phyloP scores from a whole-genome alignment of 2,329 filamentous ascomycete genomes.

The Exophiala lecanii-corni region DNA sequence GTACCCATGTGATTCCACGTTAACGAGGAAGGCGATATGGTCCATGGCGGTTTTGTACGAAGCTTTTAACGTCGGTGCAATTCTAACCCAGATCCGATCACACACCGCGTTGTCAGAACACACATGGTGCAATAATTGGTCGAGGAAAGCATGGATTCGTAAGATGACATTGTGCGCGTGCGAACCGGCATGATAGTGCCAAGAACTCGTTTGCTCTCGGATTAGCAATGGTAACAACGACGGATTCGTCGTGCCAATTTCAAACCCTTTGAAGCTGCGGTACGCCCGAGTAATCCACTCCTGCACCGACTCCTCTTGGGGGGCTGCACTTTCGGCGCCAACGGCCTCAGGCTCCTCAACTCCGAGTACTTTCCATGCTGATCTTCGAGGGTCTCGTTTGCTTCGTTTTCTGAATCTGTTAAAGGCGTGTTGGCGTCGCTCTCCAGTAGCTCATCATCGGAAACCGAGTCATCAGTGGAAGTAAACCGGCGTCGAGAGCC shows the following conservation, averaged over 20 bases:
- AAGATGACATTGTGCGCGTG: too few species aligned
- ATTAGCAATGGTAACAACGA: too few species aligned
- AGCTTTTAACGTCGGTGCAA: too few species aligned
- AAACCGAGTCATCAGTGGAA: slow-evolving; percentile 16
- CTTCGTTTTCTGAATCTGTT: not conserved
- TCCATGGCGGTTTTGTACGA: slow-evolving; percentile 48
- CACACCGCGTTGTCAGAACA: too few species aligned
- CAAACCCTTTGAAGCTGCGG: slow-evolving; percentile 46
- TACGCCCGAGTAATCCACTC: slow-evolving; percentile 44
- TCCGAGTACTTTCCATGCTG: not conserved
- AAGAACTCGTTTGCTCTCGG: too few species aligned
- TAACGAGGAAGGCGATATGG: slow-evolving; percentile 49
- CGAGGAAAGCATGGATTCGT: too few species aligned
- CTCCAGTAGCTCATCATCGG: slow-evolving; percentile 1
- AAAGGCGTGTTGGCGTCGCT: not conserved
- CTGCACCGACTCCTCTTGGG: slow-evolving; percentile 1
- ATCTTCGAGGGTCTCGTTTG: not conserved
- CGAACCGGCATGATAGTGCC: too few species aligned
- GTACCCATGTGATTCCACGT: slow-evolving; percentile 45
- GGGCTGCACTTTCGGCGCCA: not conserved
- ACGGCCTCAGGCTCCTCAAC: slow-evolving; percentile 1
- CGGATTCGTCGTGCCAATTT: slow-evolving; percentile 56
- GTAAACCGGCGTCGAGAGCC: slow-evolving; percentile 1
- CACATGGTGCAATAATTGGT: too few species aligned
- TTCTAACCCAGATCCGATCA: too few species aligned